Base-by-base conservation (phyloP, 176 grass and related monocot species). In the Bromus sterilis region DNA sequence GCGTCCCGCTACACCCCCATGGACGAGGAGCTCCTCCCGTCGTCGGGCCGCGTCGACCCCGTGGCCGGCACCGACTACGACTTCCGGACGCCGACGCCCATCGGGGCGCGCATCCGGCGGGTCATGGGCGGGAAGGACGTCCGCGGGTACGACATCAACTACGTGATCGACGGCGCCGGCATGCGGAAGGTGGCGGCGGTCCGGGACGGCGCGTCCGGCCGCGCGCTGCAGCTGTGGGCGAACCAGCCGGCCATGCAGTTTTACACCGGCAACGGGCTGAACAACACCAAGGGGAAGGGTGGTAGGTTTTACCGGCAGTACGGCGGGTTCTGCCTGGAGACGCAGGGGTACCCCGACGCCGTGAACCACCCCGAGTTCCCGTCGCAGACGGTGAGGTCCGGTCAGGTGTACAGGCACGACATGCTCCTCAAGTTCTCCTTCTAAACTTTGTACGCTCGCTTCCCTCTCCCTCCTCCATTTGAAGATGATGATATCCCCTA, bases 301-400 rank as follows among this genome's bases (percentile, higher is more conserved):
- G 91, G 94, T 4, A 59, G 37, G 41, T 61, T 90, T 35, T 97
- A 97, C 49, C 71, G 37, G 8, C 42, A 33, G 24, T 75, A 90
- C 40, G 83, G 16, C 0, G 94, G 30, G 9, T 76, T 94, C 29
- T 92, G 89, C 81, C 25, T 94, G 7, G 94, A 97, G 91, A 91
- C 94, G 7, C 89, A 90, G 78, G 94, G 85, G 10, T 97, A 94
- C 36, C 82, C 86, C 0, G 94, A 97, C 63, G 89, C 91, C 28
- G 91, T 97, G 75, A 97, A 97, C 79, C 94, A 94, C 75, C 87
- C 91, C 0, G 91, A 97, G 64, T 92, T 97, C 71, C 94, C 94
- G 61, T 96, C 91, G 2, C 70, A 84, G 65, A 88, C 87, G 4
- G 26, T 97, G 46, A 88, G 76, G 71, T 87, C 89, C 0, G 89